Evolutionary conservation across 2,329 filamentous ascomycete genomes (phyloP).

Genomic region (Didymosphaeria variabile): DNA sequence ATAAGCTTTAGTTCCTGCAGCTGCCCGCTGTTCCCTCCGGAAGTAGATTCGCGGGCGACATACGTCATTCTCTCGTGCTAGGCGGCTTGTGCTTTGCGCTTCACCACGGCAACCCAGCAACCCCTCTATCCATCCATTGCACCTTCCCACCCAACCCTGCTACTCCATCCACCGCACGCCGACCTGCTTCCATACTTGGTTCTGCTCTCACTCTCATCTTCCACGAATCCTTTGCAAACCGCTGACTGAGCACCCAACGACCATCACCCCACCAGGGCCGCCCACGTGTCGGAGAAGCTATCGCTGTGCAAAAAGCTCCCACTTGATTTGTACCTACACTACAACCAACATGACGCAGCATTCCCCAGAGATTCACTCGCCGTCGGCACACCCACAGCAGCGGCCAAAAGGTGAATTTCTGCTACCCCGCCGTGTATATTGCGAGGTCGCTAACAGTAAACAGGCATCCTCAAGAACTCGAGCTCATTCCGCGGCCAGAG

Average conservation of each 20-base stretch:
- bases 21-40: slow-evolving; percentile 2
- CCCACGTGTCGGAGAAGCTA: slow-evolving; percentile 17
- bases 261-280: slow-evolving; percentile 18
- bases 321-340: slow-evolving; percentile 14
- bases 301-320: slow-evolving; percentile 5
- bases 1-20: slow-evolving; percentile 16
- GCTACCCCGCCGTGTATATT: slow-evolving; percentile 11
- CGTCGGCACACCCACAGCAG: slow-evolving; percentile 46
- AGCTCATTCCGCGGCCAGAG: slow-evolving; percentile 66
- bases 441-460: slow-evolving; percentile 18
- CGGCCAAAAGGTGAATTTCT: slow-evolving; percentile 54
- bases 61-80: slow-evolving; percentile 13
- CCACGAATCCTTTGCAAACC: neutral
- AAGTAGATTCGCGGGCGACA: neutral
- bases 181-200: neutral
- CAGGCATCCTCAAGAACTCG: slow-evolving; percentile 95
- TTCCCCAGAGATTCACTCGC: slow-evolving; percentile 46
- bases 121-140: slow-evolving; percentile 18
- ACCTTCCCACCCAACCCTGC: slow-evolving; percentile 25
- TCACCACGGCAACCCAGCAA: slow-evolving; percentile 9
- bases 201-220: neutral
- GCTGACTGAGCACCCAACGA: slow-evolving; percentile 7
- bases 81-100: slow-evolving; percentile 8
- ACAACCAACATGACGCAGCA: slow-evolving; percentile 44
- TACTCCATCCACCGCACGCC: neutral